A percentile compares a stretch with the other conserved stretches of the same genome.
Evolutionary conservation across 306 rosid species (phyloP).

Genomic region (Albizia julibrissin): DNA sequence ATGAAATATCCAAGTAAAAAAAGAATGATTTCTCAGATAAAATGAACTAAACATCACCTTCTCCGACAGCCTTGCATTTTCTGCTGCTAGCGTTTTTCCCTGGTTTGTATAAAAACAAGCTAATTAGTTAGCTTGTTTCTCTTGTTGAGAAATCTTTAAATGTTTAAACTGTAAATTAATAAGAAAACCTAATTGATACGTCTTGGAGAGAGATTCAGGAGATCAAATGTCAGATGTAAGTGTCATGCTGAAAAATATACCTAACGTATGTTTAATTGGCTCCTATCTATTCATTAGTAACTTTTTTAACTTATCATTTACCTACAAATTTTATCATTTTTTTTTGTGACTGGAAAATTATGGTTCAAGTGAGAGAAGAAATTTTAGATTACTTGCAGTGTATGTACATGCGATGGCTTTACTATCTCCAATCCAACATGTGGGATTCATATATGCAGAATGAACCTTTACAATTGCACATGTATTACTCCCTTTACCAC

Average conservation of each 20-base stretch:
- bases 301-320: not conserved
- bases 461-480: not conserved
- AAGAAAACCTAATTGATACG: not conserved
- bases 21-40: not conserved
- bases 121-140: slow-evolving; percentile 3
- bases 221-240: not conserved
- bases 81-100: slow-evolving; percentile 62
- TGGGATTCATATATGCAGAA: not conserved
- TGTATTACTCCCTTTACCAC: not conserved
- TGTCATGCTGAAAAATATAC: not conserved
- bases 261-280: not conserved
- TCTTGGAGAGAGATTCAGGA: not conserved
- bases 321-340: not conserved
- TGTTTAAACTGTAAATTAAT: not conserved
- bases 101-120: slow-evolving; percentile 37
- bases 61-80: slow-evolving; percentile 62
- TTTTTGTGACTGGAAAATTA: not conserved
- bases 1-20: not conserved
- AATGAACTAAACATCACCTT: slow-evolving; percentile 49
- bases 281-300: not conserved
- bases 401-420: not conserved
- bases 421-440: not conserved
- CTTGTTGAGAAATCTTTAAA: not conserved
- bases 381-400: not conserved
- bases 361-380: not conserved